Evolutionary conservation across 2,329 filamentous ascomycete genomes (phyloP), one percentile per base, ranked within the genome.

Genomic region (Fusarium drepaniforme): DNA sequence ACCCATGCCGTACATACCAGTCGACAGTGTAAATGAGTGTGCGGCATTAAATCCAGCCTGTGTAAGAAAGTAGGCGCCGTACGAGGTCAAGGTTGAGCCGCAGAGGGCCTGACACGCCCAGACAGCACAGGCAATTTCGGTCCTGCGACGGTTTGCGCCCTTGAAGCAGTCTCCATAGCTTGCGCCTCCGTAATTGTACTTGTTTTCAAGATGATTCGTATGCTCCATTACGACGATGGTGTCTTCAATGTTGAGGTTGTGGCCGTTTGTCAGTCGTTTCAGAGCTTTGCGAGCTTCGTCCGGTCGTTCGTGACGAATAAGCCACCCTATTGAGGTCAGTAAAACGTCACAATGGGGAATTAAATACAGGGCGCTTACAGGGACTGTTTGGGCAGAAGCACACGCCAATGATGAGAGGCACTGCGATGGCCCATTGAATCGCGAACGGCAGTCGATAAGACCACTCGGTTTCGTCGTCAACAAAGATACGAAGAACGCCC

Each of bases 171-270:
- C 76, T 28, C 56, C 40, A 30, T 77, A 77, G 51, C 59, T 73
- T 4, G 77, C 80, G 21, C 81, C 81, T 8, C 85, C 85, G 5
- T 77, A 75, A 13, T 79, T 81, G 64, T 81, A 75, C 42, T 83
- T 77, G 69, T 83, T 82, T 71, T 88, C 86, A 16, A 86, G 75
- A 72, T 84, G 81, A 70, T 85, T 81, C 8, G 85, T 86, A 53
- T 85, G 81, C 8, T 83, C 79, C 79, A 86, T 85, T 64, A 83
- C 76, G 58, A 81, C 80, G 35, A 85, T 73, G 35, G 88, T 86
- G 67, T 88, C 83, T 64, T 89, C 87, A 8, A 81, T 80, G 38
- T 81, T 73, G 28, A 82, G 82, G 28, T 75, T 67, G 62, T 82
- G 75, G 46, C 80, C 67, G 35, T 81, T 75, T 40, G 64, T 73